Evolutionary conservation across 2,329 filamentous ascomycete genomes (phyloP), one percentile per base, ranked within the genome.

Genomic region (Aspergillus sclerotialis): DNA sequence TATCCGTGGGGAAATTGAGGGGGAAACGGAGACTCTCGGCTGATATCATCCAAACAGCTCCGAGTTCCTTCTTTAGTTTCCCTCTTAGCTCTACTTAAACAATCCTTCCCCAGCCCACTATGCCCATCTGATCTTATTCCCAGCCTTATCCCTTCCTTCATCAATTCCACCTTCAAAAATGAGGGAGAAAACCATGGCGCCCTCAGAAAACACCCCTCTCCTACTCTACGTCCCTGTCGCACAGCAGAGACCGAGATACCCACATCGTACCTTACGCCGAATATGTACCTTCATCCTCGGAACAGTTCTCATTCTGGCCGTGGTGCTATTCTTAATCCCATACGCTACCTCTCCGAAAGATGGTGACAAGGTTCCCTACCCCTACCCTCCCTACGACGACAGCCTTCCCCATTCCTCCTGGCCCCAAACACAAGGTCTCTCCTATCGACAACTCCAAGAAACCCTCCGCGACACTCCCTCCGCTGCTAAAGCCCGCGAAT

Each of bases 401-500:
- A 52, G 62, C 26, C 56, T 57, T 35, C 59, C 65, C 11, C 51
- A 63, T 31, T 30, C 42, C 7, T 50, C 55, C 27, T 69, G 64
- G 65, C 64, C 66, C 1, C 49, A 61, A 21, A 57, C 58, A 9
- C 40, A 60, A 26, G 71, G 73, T 10, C 49, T 80, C 29, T 60
- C 61, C 16, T 78, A 72, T 43, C 56, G 69, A n/a, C 65, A 75
- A 25, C 63, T 82, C 29, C 68, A 74, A 46, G 55, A 69, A 14
- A 67, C 78, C 26, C 57, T 81, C 17, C 56, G 68, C 4, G 60
- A 64, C 10, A 78, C 73, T 2, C 76, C 77, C 1, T 65, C 68
- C 28, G 65, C 69, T 24, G 61, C 66, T 11, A 74, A 74, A 42
- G 75, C 74, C 7, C 70, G 75, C 43, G 77, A 86, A 61, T 89